Base-by-base conservation (phyloP, 805 yeast species). In the Schizosaccharomyces japonicus region DNA sequence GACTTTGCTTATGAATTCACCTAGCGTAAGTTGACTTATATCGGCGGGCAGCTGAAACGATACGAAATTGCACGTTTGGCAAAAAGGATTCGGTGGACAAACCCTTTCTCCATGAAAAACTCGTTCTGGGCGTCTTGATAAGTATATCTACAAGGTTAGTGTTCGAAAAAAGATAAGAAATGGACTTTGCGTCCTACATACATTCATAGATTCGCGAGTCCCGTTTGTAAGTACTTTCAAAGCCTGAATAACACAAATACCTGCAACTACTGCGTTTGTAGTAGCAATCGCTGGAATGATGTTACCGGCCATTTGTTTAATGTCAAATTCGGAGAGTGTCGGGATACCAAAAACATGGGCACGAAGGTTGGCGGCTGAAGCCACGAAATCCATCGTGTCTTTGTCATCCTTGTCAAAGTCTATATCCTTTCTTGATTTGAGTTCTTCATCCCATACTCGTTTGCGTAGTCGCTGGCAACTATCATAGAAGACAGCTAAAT, bases 281-380 rank as follows among this genome's bases (percentile, higher is more conserved):
- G 98, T 90, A 4, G 98, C 96, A 54, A 92, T 85, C 0, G 98
- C 98, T 0, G 99, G 98, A 36, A 90, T 90, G 55, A 90, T 90
- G 60, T 87, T 90, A 4, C 99, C 99, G 0, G 98, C 98, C 52
- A 87, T 84, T 49, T 65, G 92, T 59, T 90, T 90, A 51, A 80
- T 73, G 51, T 83, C 94, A 58, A 92, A 90, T 50, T 80, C 77
- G 2, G 90, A 69, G 57, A 79, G 78, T 47, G 66, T 54, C 30
- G 76, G 80, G 49, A 85, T 84, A 23, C 68, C 66, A 57, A 85
- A 87, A 2, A 80, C 69, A 45, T 56, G 57, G 0, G 87, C 76
- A 52, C 95, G 68, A 45, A 85, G 66, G 56, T 84, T 83, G 0
- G 95, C 75, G 1, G 94, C 75, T 0, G 95, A 75, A 2, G 75